Base-by-base conservation (phyloP, 176 grass and related monocot species). In the Hordeum marinum region DNA sequence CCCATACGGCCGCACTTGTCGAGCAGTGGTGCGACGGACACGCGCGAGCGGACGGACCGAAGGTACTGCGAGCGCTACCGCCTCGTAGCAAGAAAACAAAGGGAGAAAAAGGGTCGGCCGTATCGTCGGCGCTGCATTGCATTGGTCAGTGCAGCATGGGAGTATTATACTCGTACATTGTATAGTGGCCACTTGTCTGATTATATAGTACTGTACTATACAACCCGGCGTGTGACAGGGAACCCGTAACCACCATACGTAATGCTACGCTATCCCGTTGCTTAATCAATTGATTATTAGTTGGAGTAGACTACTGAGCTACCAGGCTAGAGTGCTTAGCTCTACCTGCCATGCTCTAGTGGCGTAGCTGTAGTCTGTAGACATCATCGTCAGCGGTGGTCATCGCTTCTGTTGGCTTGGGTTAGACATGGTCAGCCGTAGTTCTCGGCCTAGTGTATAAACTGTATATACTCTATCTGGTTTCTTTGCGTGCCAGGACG, bases 231-330 rank as follows among this genome's bases (percentile, higher is more conserved):
- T 45, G 37, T 62, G 81, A 83, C 12, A 41, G 54, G 12, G 54
- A 83, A 15, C 18, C 25, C 81, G 68, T 61, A 74, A 83, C 81
- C 54, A 83, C 81, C 54, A 29, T 60, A 5, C 50, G 66, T 57
- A 72, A 72, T 13, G 80, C 67, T 72, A 72, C 39, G 67, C 37
- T 42, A 71, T 39, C 68, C 40, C 17, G 68, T 25, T 24, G 29
- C 1, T 57, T 48, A 11, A 18, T 80, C 6, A n/a, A 29, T 68
- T 36, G 6, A 36, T n/a, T n/a, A 29, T 78, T 60, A 3, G n/a
- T 52, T 48, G 45, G 12, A 15, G 48, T 52, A 52, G 48, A 59
- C 21, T 26, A 9, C 4, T 60, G 36, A 43, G 39, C 58, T 31
- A 26, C 68, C 68, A 8, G 37, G 42, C 23, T 0, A 20, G n/a